Percentiles rank a stretch among this genome's conserved stretches.
phyloP scores from a whole-genome alignment of 1,139 yeast genomes.

The Debaryomyces nepalensis region DNA sequence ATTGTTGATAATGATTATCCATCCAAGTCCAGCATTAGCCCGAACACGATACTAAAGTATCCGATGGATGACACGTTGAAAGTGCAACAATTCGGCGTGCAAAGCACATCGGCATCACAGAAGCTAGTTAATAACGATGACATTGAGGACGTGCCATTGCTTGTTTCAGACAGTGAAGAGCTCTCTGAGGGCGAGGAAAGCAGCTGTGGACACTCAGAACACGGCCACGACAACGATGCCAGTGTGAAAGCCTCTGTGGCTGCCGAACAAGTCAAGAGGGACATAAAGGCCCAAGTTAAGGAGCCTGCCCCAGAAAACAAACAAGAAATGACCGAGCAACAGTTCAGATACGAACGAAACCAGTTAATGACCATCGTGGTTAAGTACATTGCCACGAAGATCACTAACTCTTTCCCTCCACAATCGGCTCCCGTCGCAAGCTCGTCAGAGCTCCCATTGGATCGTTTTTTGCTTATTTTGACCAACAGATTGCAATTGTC shows the following conservation, averaged over 20 bases:
- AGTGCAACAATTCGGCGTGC: constrained; percentile 8
- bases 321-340: constrained; percentile 14
- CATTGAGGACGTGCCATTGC: constrained; percentile 31
- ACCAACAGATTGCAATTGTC: constrained; percentile 45
- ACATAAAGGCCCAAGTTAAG: constrained; percentile 10
- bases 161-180: constrained; percentile 37
- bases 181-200: constrained; percentile 32
- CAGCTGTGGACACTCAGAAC: constrained; percentile 12
- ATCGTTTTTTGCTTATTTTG: constrained; percentile 44
- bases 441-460: constrained; percentile 46
- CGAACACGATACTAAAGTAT: constrained; percentile 9
- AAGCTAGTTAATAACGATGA: constrained; percentile 15
- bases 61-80: constrained; percentile 11
- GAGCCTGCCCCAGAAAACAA: constrained; percentile 1
- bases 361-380: constrained; percentile 51
- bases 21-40: constrained; percentile 14
- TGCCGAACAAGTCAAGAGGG: constrained; percentile 16
- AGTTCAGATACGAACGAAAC: constrained; percentile 25
- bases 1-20: constrained; percentile 11
- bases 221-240: constrained; percentile 9
- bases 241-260: constrained; percentile 14
- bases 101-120: constrained; percentile 5
- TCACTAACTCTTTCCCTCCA: constrained; percentile 52
- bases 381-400: constrained; percentile 50
- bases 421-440: constrained; percentile 33